Conservation (phyloP, 2,329 filamentous ascomycete genomes). For the Xylariaceae sp. region DNA sequence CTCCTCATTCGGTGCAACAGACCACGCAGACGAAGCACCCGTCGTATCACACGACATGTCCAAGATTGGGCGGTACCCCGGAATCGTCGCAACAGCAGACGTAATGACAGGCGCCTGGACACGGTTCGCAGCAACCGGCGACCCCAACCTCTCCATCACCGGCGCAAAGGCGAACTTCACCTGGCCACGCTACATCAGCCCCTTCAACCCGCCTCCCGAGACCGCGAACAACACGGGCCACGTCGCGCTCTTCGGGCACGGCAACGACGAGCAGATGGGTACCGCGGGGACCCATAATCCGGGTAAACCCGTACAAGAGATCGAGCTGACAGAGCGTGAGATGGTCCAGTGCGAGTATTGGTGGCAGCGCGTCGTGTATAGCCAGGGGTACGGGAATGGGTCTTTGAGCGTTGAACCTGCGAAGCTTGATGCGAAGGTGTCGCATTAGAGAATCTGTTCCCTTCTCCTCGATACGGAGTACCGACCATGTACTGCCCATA, state of each 20-base stretch:
- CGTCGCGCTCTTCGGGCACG: slow-evolving; percentile 53
- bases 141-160: slow-evolving; percentile 23
- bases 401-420: slow-evolving; percentile 6
- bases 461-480: neutral
- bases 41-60: slow-evolving; percentile 41
- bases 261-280: slow-evolving; percentile 50
- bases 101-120: slow-evolving; percentile 43
- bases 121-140: slow-evolving; percentile 32
- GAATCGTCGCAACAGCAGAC: slow-evolving; percentile 36
- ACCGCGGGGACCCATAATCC: slow-evolving; percentile 29
- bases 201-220: slow-evolving; percentile 29
- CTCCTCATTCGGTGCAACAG: slow-evolving; percentile 35
- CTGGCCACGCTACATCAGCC: slow-evolving; percentile 43
- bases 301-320: slow-evolving; percentile 42
- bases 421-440: slow-evolving; percentile 7
- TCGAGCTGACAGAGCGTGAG: slow-evolving; percentile 40
- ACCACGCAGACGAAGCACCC: slow-evolving; percentile 44
- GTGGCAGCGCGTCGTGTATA: slow-evolving; percentile 50
- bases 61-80: slow-evolving; percentile 32
- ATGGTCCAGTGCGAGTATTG: slow-evolving; percentile 53
- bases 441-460: neutral
- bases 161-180: slow-evolving; percentile 17
- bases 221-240: slow-evolving; percentile 25
- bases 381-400: slow-evolving; percentile 39
- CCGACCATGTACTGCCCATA: too few species aligned